Percentiles rank a stretch among this genome's conserved stretches.
These are phyloP conservation scores for Dendrobium nobile DNA, from an alignment of 106 monocot species.

Conservation along the genomic window DNA sequence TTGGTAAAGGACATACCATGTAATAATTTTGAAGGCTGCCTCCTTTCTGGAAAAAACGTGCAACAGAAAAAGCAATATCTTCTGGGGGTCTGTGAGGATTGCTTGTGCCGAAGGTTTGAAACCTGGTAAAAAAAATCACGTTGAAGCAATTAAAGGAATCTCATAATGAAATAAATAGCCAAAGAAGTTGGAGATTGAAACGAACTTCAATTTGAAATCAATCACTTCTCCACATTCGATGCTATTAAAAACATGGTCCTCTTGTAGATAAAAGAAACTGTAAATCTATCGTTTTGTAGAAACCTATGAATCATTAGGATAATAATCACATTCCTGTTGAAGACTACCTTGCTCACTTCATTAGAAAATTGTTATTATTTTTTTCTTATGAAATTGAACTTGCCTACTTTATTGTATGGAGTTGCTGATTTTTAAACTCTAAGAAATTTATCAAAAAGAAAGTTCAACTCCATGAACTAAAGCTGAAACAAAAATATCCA, in stretches of 20 bases:
- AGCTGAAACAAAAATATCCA: too few relatives aligned
- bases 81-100: conserved; percentile 96
- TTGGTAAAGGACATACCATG: conserved; percentile 43
- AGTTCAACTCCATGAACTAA: too few relatives aligned
- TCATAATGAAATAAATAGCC: not conserved
- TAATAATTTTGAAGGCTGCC: conserved; percentile 96
- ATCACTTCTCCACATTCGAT: not conserved
- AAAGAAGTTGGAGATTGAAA: not conserved
- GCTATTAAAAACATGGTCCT: not conserved
- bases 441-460: too few relatives aligned
- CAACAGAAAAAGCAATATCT: conserved; percentile 94
- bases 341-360: not conserved
- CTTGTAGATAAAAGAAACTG: not conserved
- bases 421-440: too few relatives aligned
- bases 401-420: too few relatives aligned
- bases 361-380: not conserved
- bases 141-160: not conserved
- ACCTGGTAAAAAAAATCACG: conserved; percentile 39
- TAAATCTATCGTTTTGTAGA: not conserved
- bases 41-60: conserved; percentile 95
- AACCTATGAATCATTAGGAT: not conserved
- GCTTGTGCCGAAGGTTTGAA: conserved; percentile 76
- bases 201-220: not conserved
- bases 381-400: not conserved
- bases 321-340: not conserved